Evolutionary conservation across 225 moss, liverwort and hornwort species (phyloP).

Genomic region (Anthoceros angustus): DNA sequence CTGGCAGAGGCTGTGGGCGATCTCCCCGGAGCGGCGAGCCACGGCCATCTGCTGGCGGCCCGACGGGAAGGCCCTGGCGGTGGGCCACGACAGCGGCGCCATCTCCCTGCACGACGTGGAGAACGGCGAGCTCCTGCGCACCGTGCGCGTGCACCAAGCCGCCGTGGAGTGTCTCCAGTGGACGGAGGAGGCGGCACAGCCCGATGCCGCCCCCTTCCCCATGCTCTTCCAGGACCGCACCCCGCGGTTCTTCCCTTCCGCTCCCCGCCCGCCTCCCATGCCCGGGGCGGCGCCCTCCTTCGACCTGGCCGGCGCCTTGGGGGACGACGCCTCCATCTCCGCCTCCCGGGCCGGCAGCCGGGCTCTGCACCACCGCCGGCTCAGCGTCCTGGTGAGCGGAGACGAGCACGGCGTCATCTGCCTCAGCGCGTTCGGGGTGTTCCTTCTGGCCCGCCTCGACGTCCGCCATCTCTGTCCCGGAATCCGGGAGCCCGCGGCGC

Average conservation of each 20-base stretch:
- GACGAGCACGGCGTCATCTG: slow-evolving; percentile 80
- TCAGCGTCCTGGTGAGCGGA: slow-evolving; percentile 87
- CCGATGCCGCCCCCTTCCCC: not conserved
- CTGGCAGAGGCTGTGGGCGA: slow-evolving; percentile 98
- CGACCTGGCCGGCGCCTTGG: slow-evolving; percentile 82
- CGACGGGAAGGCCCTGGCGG: slow-evolving; percentile 95
- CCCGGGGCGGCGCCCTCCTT: slow-evolving; percentile 78
- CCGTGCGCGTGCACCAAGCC: slow-evolving; percentile 55
- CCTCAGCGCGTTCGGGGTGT: slow-evolving; percentile 92
- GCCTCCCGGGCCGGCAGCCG: slow-evolving; percentile 56
- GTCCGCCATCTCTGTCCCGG: not conserved
- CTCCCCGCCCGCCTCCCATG: slow-evolving; percentile 64
- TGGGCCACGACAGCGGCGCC: slow-evolving; percentile 83
- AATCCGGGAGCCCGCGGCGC: not conserved
- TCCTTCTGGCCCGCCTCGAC: slow-evolving; percentile 75
- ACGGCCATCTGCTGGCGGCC: slow-evolving; percentile 97
- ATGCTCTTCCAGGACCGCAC: slow-evolving; percentile 68
- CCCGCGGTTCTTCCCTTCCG: slow-evolving; percentile 70
- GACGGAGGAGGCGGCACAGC: slow-evolving; percentile 39
- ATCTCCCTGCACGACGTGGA: slow-evolving; percentile 96
- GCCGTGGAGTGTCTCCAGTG: slow-evolving; percentile 83
- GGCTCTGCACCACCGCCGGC: slow-evolving; percentile 69
- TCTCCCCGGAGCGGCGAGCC: slow-evolving; percentile 73
- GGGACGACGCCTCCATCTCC: slow-evolving; percentile 56
- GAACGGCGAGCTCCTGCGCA: slow-evolving; percentile 86